phyloP scores from a whole-genome alignment of 371 early-diverging fungal genomes.

The Rhizopus arrhizus region DNA sequence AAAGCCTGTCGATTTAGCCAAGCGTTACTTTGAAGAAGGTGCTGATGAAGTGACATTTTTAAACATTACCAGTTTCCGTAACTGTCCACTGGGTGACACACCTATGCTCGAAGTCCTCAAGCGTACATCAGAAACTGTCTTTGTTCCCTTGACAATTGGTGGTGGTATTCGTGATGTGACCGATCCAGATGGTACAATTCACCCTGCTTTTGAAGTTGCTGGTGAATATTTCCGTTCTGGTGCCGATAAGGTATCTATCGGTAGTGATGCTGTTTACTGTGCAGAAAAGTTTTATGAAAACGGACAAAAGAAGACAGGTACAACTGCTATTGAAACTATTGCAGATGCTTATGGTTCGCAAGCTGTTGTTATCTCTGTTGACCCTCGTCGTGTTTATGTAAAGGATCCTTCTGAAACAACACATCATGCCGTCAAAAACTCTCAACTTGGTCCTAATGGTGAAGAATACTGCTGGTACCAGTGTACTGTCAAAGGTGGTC shows the following conservation, averaged over 20 bases:
- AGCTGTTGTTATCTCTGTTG: conserved; percentile 98
- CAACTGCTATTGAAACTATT: conserved; percentile 90
- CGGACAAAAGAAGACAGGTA: conserved; percentile 56
- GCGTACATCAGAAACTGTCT: conserved; percentile 86
- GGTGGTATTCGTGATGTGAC: conserved; percentile 94
- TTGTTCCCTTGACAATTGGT: conserved; percentile 97
- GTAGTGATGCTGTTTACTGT: conserved; percentile 96
- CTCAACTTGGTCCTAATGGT: conserved; percentile 83
- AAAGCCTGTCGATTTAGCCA: conserved; percentile 93
- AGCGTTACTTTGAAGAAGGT: conserved; percentile 91
- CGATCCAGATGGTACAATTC: conserved; percentile 79
- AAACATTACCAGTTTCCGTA: conserved; percentile 96
- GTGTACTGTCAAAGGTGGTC: conserved; percentile 96
- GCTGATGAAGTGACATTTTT: conserved; percentile 97
- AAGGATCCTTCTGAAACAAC: conserved; percentile 71
- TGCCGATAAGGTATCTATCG: conserved; percentile 98
- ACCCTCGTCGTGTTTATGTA: conserved; percentile 94
- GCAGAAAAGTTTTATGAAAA: conserved; percentile 79
- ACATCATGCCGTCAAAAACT: conserved; percentile 76
- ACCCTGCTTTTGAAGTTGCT: conserved; percentile 91
- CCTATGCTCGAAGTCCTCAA: conserved; percentile 94
- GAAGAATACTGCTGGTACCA: conserved; percentile 97
- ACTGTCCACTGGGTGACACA: conserved; percentile 84
- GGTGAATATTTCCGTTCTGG: conserved; percentile 97
- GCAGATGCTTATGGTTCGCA: conserved; percentile 91